Conservation (phyloP, 345 rosid genomes). For the Eucalyptus pauciflora region DNA sequence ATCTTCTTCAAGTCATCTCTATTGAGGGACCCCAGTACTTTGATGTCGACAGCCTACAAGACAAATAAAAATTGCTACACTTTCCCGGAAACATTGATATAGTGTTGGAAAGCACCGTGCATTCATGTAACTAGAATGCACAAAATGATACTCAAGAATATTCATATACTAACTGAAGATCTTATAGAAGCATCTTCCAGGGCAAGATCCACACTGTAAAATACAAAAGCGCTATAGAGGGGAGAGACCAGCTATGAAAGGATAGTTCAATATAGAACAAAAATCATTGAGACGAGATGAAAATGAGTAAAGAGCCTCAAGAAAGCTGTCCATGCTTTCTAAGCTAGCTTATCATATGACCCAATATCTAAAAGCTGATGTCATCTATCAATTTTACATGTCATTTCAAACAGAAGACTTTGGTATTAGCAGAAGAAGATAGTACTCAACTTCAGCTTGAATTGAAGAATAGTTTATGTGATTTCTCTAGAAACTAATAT, state of each 20-base stretch:
- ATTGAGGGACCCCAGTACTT: slow-evolving; percentile 74
- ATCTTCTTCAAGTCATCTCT: slow-evolving; percentile 94
- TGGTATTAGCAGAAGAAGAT: not conserved
- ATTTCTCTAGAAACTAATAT: not conserved
- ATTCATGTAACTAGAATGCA: not conserved
- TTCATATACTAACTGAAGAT: not conserved
- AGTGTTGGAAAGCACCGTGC: not conserved
- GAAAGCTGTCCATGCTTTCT: not conserved
- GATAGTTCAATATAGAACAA: not conserved
- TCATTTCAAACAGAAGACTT: not conserved
- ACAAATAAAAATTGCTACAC: not conserved
- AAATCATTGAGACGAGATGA: not conserved
- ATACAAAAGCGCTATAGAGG: not conserved
- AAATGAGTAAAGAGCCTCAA: not conserved
- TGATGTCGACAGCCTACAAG: slow-evolving; percentile 86
- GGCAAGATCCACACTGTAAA: not conserved
- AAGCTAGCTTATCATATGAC: not conserved
- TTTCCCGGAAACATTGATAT: not conserved
- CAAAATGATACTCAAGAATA: not conserved
- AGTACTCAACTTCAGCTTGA: not conserved
- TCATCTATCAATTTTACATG: not conserved
- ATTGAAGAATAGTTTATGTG: not conserved
- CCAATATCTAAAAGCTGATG: not conserved
- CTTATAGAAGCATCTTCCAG: not conserved
- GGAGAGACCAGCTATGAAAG: not conserved